Base-by-base conservation (phyloP, 1,139 yeast species). In the Nakaseomyces delphensis region DNA sequence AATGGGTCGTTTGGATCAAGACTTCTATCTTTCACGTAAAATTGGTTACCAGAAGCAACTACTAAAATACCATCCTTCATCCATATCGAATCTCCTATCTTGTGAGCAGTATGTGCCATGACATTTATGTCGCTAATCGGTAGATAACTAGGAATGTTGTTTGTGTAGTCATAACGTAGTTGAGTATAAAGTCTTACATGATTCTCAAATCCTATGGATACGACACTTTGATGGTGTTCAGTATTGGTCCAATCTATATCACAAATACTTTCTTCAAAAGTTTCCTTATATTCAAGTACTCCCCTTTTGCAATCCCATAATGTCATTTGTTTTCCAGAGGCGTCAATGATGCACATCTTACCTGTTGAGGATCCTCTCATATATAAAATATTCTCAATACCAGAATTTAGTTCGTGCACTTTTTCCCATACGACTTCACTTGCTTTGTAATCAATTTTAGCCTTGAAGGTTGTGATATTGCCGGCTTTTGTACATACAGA, bases 11-110 rank as follows among this genome's bases (percentile, higher is more conserved):
- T 70, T 15, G 73, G 64, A 64, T 85, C 79, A 43, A 85, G 66
- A 44, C 71, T 70, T 52, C 82, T 79, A 56, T 86, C 95, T 48
- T 83, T 85, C 41, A 87, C 73, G 54, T 83, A 86, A 40, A 89
- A 71, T 59, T 87, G 96, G 59, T 89, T 89, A 0, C 97, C 96
- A 16, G 93, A 73, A 4, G 93, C 96, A 45, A 85, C 76, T 1
- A 85, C 89, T 48, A 87, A 70, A 27, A 78, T 74, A 0, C 95
- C 95, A 51, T 80, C 77, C 43, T 74, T 71, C 45, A 89, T 66
- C 96, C 96, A 89, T 8, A 83, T 70, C 30, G 93, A 82, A 59
- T 89, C 96, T 4, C 95, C 96, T 48, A 89, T 86, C 16, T 69
- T 71, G 60, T 87, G 96, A 0, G 83, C 69, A 0, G 96, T 86